These are phyloP conservation scores for Hypoxylon sp. DNA, from an alignment of 2,329 filamentous ascomycete genomes.

Conservation along the genomic window DNA sequence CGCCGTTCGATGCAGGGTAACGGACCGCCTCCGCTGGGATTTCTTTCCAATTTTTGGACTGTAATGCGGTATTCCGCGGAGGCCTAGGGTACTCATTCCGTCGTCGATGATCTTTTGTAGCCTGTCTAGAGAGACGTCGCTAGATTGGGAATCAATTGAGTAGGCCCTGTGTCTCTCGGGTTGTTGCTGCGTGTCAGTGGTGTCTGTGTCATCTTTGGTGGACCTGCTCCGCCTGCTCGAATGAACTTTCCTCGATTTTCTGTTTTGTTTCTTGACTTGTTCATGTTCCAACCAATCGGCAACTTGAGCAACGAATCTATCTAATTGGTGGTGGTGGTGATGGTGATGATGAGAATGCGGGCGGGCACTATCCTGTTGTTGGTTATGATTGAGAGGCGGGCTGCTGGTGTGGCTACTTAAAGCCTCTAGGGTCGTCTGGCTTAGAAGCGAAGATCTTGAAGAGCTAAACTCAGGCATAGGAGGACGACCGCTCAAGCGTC, in stretches of 20 bases:
- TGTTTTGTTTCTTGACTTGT: conserved; percentile 74
- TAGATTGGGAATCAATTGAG: conserved; percentile 77
- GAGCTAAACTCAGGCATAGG: conserved; percentile 57
- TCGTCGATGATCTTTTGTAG: conserved; percentile 85
- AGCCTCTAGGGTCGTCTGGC: conserved; percentile 57
- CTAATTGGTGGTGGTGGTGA: conserved; percentile 55
- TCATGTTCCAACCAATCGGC: conserved; percentile 88
- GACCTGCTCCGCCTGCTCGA: conserved; percentile 59
- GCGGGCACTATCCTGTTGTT: conserved; percentile 49
- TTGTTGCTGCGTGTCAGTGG: conserved; percentile 30
- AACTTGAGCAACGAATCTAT: conserved; percentile 79
- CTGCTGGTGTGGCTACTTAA: conserved; percentile 47
- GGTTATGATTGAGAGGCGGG: conserved; percentile 48
- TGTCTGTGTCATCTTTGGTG: conserved; percentile 55
- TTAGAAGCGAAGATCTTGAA: conserved; percentile 62
- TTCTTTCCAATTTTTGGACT: conserved; percentile 63
- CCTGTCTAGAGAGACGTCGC: conserved; percentile 81
- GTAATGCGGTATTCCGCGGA: conserved; percentile 63
- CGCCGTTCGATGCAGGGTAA: conserved; percentile 63
- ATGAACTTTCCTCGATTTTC: conserved; percentile 65
- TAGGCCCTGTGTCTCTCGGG: conserved; percentile 56
- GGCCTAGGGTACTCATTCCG: conserved; percentile 69
- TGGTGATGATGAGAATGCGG: conserved; percentile 54
- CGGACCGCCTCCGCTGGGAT: conserved; percentile 54
- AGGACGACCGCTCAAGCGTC: conserved; percentile 62